These are phyloP conservation scores for Chlamydomonas sp. DNA, from an alignment of 139 green algal genomes.

Conservation along the genomic window DNA sequence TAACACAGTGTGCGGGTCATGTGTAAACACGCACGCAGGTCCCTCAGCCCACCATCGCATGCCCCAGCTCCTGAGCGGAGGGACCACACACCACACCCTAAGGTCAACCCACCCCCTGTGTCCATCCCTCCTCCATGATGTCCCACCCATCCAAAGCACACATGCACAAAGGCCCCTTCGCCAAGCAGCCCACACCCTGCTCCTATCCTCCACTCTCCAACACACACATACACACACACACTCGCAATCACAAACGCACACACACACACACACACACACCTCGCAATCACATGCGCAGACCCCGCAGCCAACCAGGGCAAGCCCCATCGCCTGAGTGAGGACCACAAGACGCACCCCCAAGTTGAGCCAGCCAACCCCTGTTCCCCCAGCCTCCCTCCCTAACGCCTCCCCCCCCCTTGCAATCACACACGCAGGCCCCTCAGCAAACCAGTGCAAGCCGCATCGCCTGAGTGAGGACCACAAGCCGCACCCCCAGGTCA, in stretches of 20 bases:
- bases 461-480: slow-evolving; percentile 20
- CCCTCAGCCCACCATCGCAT: neutral
- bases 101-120: neutral
- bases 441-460: slow-evolving; percentile 5
- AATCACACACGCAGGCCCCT: slow-evolving; percentile 2
- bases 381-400: neutral
- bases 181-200: too few species aligned
- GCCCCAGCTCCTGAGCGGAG: too few species aligned
- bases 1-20: too few species aligned
- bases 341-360: neutral
- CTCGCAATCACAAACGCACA: neutral
- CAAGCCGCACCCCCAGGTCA: slow-evolving; percentile 21
- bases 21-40: too few species aligned
- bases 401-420: neutral
- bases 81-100: neutral
- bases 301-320: neutral
- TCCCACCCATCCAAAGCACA: too few species aligned
- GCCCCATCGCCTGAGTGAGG: too few species aligned
- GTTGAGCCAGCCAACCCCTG: neutral
- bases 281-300: neutral
- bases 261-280: neutral
- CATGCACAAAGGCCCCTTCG: too few species aligned
- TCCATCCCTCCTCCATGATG: too few species aligned
- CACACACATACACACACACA: slow-evolving; percentile 6
- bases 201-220: too few species aligned